Conservation (phyloP, 441 rosid species). For the Monsonia emarginata region DNA sequence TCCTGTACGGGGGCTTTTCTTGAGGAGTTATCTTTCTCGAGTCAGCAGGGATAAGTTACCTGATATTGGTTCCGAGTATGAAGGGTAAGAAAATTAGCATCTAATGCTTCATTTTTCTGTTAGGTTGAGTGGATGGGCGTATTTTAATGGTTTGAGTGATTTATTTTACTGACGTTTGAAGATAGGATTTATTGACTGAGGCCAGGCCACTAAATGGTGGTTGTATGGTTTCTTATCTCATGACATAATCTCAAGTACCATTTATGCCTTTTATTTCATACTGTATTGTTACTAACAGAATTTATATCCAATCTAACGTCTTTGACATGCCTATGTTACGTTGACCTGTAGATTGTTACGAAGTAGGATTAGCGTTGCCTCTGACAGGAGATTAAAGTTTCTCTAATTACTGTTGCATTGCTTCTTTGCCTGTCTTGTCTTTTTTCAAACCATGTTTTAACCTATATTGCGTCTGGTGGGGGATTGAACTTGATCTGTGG, state of each 20-base stretch:
- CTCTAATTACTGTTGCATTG: background rate
- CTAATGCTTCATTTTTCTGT: conserved; percentile 1
- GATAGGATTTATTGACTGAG: background rate
- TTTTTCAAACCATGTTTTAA: background rate
- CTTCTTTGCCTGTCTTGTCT: background rate
- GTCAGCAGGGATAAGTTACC: conserved; percentile 72
- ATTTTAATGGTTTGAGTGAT: background rate
- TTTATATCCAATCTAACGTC: background rate
- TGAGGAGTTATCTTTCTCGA: conserved; percentile 73
- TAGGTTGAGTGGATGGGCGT: background rate
- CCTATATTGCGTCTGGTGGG: conserved; percentile 2
- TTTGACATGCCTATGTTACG: background rate
- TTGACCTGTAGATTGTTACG: background rate
- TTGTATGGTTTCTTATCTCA: background rate
- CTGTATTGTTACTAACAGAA: background rate
- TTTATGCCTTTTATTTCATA: background rate
- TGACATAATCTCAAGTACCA: background rate
- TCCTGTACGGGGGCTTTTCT: conserved; percentile 71
- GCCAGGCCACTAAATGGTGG: background rate
- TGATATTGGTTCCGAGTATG: conserved; percentile 68
- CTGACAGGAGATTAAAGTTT: background rate
- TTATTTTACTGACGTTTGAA: background rate
- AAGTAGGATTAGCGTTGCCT: background rate
- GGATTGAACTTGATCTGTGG: conserved; percentile 9
- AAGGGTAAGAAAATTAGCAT: conserved; percentile 43